Conservation (phyloP, 257 asterid genomes). For the Solanum chmielewskii region DNA sequence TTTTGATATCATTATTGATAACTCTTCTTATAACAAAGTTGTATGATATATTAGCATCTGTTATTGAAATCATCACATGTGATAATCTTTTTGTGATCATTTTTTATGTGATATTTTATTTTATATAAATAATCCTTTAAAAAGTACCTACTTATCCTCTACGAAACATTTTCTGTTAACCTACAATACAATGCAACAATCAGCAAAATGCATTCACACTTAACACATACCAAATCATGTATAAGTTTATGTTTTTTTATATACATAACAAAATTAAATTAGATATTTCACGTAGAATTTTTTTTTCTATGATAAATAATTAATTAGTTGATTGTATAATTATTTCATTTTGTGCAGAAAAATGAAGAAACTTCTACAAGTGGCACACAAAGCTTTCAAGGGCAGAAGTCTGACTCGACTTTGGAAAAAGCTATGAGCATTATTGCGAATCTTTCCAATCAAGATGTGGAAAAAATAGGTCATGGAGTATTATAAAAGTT, state of each 20-base stretch:
- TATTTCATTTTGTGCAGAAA: background rate
- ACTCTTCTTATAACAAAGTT: too few species aligned
- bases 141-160: background rate
- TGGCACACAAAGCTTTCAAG: background rate
- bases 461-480: background rate
- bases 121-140: background rate
- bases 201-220: background rate
- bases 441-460: background rate
- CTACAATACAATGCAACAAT: background rate
- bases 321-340: background rate
- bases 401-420: background rate
- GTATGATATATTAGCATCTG: too few species aligned
- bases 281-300: background rate
- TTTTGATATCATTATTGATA: too few species aligned
- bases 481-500: background rate
- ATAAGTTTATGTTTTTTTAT: background rate
- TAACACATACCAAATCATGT: background rate
- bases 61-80: too few species aligned
- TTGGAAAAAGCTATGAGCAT: background rate
- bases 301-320: background rate
- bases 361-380: background rate
- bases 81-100: too few species aligned
- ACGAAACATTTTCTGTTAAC: background rate
- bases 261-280: background rate
- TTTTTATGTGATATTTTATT: background rate